A percentile compares a stretch with the other conserved stretches of the same genome.
Conservation (phyloP, 2,329 filamentous ascomycete species). For the Cytospora mali region DNA sequence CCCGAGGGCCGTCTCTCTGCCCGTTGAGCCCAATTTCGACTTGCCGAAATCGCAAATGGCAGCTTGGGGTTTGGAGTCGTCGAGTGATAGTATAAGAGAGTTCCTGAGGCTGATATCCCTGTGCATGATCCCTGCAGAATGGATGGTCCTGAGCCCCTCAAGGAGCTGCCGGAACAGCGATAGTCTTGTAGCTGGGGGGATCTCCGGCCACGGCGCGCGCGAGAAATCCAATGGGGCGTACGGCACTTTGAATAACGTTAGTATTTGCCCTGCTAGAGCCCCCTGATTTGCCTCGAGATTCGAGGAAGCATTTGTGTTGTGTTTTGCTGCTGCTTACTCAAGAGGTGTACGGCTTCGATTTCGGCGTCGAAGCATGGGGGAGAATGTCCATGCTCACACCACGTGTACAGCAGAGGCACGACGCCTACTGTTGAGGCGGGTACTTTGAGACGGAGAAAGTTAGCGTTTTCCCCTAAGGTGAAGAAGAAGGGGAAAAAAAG, state of each 20-base stretch:
- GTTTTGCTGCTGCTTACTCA: neutral
- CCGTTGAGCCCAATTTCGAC: neutral
- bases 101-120: too few relatives aligned
- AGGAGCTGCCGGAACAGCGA: constrained; percentile 23
- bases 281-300: too few relatives aligned
- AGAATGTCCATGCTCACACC: too few relatives aligned
- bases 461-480: too few relatives aligned
- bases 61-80: constrained; percentile 4
- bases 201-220: constrained; percentile 13
- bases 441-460: too few relatives aligned
- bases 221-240: constrained; percentile 22
- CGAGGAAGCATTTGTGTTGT: too few relatives aligned
- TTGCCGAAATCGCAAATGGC: constrained; percentile 27
- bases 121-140: constrained; percentile 23
- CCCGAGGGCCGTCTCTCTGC: neutral
- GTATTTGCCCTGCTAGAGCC: too few relatives aligned
- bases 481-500: too few relatives aligned
- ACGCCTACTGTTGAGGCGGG: too few relatives aligned
- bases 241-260: constrained; percentile 5
- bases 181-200: constrained; percentile 9
- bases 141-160: constrained; percentile 19
- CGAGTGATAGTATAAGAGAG: constrained; percentile 20
- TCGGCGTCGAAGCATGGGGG: constrained; percentile 7
- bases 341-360: constrained; percentile 8
- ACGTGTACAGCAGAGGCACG: too few relatives aligned